Evolutionary conservation across 139 green algal genomes (phyloP).

Genomic region (Pleodorina starrii): DNA sequence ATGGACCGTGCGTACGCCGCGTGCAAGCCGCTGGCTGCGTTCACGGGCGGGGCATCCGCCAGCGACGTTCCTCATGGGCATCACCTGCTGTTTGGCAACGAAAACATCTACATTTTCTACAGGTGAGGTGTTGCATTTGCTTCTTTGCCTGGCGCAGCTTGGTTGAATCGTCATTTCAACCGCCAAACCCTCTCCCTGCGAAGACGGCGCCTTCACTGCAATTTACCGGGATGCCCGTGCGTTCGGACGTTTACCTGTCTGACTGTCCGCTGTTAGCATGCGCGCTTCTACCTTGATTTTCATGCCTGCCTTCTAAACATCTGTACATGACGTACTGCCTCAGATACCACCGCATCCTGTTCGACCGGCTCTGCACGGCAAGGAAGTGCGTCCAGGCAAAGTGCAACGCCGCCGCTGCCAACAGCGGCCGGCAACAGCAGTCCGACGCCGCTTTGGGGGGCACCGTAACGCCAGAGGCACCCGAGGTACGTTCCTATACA

Average conservation of each 20-base stretch:
- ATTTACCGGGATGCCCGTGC: too few species aligned
- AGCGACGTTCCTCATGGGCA: conserved; percentile 25
- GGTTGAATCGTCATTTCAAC: too few species aligned
- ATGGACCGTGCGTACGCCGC: conserved; percentile 18
- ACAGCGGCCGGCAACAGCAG: conserved; percentile 23
- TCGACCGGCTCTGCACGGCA: conserved; percentile 82
- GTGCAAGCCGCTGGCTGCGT: conserved; percentile 52
- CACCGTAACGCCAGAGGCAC: conserved; percentile 17
- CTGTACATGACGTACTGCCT: neutral
- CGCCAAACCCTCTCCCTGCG: too few species aligned
- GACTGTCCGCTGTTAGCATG: too few species aligned
- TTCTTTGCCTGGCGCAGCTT: neutral
- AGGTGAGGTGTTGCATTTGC: conserved; percentile 52
- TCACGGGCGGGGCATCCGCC: conserved; percentile 29
- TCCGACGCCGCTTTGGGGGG: neutral
- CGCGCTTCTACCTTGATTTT: too few species aligned
- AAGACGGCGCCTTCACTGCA: too few species aligned
- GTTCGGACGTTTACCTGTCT: too few species aligned
- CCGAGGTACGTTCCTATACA: neutral
- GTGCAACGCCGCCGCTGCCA: conserved; percentile 26
- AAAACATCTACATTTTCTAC: conserved; percentile 95
- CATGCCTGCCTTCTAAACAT: too few species aligned
- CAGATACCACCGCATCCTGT: conserved; percentile 74
- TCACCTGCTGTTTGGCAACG: conserved; percentile 89
- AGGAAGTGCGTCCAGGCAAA: conserved; percentile 65